Conservation (phyloP, 805 yeast genomes). For the Schizosaccharomyces cryophilus region DNA sequence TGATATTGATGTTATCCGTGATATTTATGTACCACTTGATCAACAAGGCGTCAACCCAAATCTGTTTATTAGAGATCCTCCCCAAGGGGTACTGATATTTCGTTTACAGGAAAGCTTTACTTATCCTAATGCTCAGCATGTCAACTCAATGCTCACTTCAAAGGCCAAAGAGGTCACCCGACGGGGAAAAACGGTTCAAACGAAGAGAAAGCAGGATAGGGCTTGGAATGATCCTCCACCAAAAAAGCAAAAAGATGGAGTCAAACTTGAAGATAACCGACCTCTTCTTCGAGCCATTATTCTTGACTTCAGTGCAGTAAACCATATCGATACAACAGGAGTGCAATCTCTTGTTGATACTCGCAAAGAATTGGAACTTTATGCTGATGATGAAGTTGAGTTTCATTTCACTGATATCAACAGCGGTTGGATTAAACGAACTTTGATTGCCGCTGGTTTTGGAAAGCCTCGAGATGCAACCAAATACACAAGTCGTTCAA, state of each 20-base stretch:
- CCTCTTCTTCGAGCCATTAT: slow-evolving; percentile 51
- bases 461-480: slow-evolving; percentile 18
- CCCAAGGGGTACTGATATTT: slow-evolving; percentile 74
- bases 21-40: slow-evolving; percentile 14
- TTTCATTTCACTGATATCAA: slow-evolving; percentile 70
- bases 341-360: slow-evolving; percentile 57
- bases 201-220: slow-evolving; percentile 28
- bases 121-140: slow-evolving; percentile 57
- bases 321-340: slow-evolving; percentile 57
- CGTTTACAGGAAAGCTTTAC: slow-evolving; percentile 60
- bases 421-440: slow-evolving; percentile 69
- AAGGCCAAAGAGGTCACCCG: slow-evolving; percentile 37
- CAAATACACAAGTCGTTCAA: slow-evolving; percentile 7
- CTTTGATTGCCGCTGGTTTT: slow-evolving; percentile 51
- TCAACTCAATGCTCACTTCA: slow-evolving; percentile 42
- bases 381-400: slow-evolving; percentile 66
- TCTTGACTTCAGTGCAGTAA: slow-evolving; percentile 57
- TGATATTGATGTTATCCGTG: not conserved
- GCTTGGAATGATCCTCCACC: slow-evolving; percentile 88
- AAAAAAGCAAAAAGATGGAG: slow-evolving; percentile 10
- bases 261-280: slow-evolving; percentile 21
- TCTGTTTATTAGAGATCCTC: slow-evolving; percentile 46
- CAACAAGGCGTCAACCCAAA: slow-evolving; percentile 28
- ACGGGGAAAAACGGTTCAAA: slow-evolving; percentile 24
- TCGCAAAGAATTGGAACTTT: slow-evolving; percentile 41